Evolutionary conservation across 2,329 filamentous ascomycete species (phyloP).

Genomic region (Ceratocystis destructans): DNA sequence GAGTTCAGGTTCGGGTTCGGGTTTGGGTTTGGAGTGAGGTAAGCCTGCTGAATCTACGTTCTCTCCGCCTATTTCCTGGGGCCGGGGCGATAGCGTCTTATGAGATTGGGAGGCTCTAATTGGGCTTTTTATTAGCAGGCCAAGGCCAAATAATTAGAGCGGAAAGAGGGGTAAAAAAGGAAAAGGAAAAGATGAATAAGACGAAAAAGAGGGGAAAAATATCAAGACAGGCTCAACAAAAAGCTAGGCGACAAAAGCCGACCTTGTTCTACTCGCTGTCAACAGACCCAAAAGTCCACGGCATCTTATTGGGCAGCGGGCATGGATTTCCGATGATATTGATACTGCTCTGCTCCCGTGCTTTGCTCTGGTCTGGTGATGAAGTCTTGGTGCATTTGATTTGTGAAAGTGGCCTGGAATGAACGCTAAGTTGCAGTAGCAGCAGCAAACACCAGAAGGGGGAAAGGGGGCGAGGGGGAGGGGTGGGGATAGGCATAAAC

Average conservation of each 20-base stretch:
- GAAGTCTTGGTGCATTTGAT: neutral
- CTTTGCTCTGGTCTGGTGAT: neutral
- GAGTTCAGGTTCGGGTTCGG: neutral
- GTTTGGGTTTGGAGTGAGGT: neutral
- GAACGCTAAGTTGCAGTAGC: neutral
- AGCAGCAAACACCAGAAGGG: neutral
- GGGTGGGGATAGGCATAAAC: neutral
- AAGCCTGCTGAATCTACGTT: neutral
- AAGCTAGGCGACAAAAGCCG: neutral
- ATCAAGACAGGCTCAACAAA: neutral
- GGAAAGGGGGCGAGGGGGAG: neutral
- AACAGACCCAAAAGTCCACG: neutral
- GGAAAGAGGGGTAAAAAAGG: neutral
- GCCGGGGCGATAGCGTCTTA: neutral
- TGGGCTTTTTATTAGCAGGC: neutral
- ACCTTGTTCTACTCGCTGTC: neutral
- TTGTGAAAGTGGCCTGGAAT: neutral
- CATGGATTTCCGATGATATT: neutral
- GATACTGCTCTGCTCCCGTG: neutral
- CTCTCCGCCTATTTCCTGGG: neutral
- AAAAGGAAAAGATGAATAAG: neutral
- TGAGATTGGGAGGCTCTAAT: neutral
- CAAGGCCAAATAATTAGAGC: neutral
- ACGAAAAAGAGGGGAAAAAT: neutral
- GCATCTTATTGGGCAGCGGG: neutral